phyloP scores from a whole-genome alignment of 345 rosid species.

The Zanthoxylum bungeanum region DNA sequence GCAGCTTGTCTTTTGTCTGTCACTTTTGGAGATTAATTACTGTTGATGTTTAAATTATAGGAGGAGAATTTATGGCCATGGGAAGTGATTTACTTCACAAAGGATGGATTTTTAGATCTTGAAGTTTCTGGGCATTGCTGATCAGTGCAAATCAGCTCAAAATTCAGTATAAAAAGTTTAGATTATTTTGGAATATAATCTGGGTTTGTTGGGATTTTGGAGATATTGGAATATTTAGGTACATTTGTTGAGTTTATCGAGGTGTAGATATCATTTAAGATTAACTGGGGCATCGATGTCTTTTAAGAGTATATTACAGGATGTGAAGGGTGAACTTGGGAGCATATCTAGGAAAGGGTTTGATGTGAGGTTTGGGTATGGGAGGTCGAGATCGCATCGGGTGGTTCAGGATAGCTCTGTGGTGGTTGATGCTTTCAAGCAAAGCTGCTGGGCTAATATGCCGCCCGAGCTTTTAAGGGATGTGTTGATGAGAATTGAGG shows the following conservation, averaged over 20 bases:
- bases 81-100: slow-evolving; percentile 5
- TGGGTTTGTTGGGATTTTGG: slow-evolving; percentile 1
- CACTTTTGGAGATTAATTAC: neutral
- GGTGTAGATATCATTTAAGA: slow-evolving; percentile 9
- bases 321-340: slow-evolving; percentile 76
- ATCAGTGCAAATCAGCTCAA: slow-evolving; percentile 4
- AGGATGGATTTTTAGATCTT: slow-evolving; percentile 9
- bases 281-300: slow-evolving; percentile 37
- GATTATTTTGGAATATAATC: neutral
- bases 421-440: slow-evolving; percentile 62
- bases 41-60: neutral
- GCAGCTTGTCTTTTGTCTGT: neutral
- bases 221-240: slow-evolving; percentile 10
- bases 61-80: neutral
- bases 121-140: slow-evolving; percentile 14
- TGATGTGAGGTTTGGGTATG: slow-evolving; percentile 69
- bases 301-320: slow-evolving; percentile 71
- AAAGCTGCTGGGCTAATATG: slow-evolving; percentile 96
- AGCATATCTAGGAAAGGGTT: slow-evolving; percentile 79
- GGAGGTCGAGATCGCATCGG: slow-evolving; percentile 75
- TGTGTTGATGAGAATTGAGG: slow-evolving; percentile 73
- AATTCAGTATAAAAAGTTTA: neutral
- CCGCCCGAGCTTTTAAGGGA: slow-evolving; percentile 92
- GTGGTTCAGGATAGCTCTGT: slow-evolving; percentile 71
- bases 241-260: slow-evolving; percentile 4